Evolutionary conservation across 768 basidiomycete genomes (phyloP), one percentile per base, ranked within the genome.

Genomic region (Pisolithus tinctorius): DNA sequence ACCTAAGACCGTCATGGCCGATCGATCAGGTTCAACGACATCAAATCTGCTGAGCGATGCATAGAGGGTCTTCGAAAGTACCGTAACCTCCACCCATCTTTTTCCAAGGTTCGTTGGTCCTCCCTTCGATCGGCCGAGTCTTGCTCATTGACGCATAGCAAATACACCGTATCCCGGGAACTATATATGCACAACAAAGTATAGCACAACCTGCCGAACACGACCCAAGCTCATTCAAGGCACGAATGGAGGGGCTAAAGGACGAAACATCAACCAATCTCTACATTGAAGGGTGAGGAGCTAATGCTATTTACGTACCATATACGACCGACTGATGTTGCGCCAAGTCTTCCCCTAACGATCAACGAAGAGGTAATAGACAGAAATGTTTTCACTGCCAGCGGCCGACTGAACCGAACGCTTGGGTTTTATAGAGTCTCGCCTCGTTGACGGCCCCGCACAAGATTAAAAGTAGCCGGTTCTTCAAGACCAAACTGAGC

Each of bases 161-260:
- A 70, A 74, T 84, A n/a, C 88, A 91, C 68, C 88, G 88, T 62
- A 90, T 91, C 42, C 88, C 87, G 6, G 88, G 88, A 9, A 86
- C 86, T 2, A 64, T 74, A 41, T 86, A 85, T 58, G 75, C 82
- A 7, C 73, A 74, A 36, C 54, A 68, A 11, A 54, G 38, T 30
- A 47, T 46, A 31, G 51, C 47, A 9, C 59, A 63, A 37, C 58
- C 60, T 17, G 58, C 57, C n/a, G 65, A 65, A 38, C 60, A 57
- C 3, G 67, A 73, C 34, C 64, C 60, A 23, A 68, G 63, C 42
- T 72, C 77, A 2, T 89, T 90, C 77, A 88, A 88, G 66, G 70
- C 76, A n/a, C 79, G 80, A 65, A 90, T 90, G 88, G 87, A 88
- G 61, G 80, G 77, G 51, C 68, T 88, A 48, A 75, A 77, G 53